A percentile compares a stretch with the other conserved stretches of the same genome.
phyloP scores from a whole-genome alignment of 75 land plant species.

The Sequoiadendron giganteum region DNA sequence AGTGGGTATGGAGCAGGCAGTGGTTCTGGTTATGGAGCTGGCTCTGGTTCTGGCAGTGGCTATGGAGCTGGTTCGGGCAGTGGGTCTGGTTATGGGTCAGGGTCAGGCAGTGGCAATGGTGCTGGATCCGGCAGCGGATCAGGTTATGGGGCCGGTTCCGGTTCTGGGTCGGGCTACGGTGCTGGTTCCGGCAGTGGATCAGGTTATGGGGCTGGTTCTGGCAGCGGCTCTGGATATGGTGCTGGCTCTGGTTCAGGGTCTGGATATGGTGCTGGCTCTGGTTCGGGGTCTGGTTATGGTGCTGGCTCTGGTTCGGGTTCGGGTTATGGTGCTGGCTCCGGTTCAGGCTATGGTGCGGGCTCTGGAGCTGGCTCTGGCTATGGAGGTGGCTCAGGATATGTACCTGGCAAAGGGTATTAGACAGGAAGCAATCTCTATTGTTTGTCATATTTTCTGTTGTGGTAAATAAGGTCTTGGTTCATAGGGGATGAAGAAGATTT shows the following conservation, averaged over 20 bases:
- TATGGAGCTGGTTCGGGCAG: not conserved
- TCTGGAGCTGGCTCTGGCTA: not conserved
- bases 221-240: not conserved
- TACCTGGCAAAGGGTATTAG: constrained; percentile 1
- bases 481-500: not conserved
- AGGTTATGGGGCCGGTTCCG: not conserved
- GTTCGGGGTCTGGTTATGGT: not conserved
- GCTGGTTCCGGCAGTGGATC: not conserved
- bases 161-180: not conserved
- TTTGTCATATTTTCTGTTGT: not conserved
- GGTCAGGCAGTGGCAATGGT: not conserved
- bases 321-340: not conserved
- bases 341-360: not conserved
- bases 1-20: not conserved
- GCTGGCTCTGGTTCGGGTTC: not conserved
- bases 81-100: not conserved
- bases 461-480: not conserved
- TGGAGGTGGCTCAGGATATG: not conserved
- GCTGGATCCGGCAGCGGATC: not conserved
- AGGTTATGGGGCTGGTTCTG: not conserved
- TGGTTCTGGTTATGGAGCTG: not conserved
- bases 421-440: not conserved
- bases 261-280: not conserved
- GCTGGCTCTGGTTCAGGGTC: not conserved
- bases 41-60: not conserved